phyloP scores from a whole-genome alignment of 768 basidiomycete species.

The Hygrocybe punicea region DNA sequence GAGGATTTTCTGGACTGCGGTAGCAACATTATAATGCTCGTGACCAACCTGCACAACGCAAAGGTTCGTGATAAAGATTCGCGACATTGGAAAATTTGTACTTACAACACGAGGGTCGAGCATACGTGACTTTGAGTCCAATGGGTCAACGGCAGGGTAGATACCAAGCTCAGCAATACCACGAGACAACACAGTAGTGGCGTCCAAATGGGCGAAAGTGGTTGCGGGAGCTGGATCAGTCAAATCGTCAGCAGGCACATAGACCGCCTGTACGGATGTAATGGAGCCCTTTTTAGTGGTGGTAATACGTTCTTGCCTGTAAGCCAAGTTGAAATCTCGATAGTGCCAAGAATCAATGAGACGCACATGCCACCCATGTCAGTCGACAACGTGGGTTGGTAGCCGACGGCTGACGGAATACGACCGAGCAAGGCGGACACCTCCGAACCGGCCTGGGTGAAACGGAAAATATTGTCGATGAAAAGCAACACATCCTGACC shows the following conservation, averaged over 20 bases:
- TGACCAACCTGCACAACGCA: slow-evolving; percentile 56
- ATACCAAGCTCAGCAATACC: slow-evolving; percentile 98
- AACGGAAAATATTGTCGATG: slow-evolving; percentile 99
- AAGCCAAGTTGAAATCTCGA: not conserved
- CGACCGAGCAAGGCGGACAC: slow-evolving; percentile 99
- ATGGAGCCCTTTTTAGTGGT: slow-evolving; percentile 99
- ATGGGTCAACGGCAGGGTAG: slow-evolving; percentile 99
- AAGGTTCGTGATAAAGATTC: slow-evolving; percentile 3
- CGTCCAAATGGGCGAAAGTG: slow-evolving; percentile 99
- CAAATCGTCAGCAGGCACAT: slow-evolving; percentile 99
- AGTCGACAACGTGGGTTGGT: slow-evolving; percentile 99
- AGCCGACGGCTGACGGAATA: slow-evolving; percentile 99
- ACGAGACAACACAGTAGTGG: slow-evolving; percentile 98
- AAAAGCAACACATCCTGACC: slow-evolving; percentile 99
- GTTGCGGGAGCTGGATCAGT: slow-evolving; percentile 99
- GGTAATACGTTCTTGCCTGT: slow-evolving; percentile 98
- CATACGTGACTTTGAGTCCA: slow-evolving; percentile 99
- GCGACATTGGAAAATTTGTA: slow-evolving; percentile 8
- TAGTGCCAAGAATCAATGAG: not conserved
- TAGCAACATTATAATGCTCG: slow-evolving; percentile 96
- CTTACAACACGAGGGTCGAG: slow-evolving; percentile 97
- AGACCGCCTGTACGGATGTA: slow-evolving; percentile 99
- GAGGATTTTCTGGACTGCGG: slow-evolving; percentile 95
- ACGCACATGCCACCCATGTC: slow-evolving; percentile 99
- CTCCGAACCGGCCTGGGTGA: slow-evolving; percentile 99